Conservation (phyloP, 2,329 filamentous ascomycete genomes). For the Diaporthe sp. region DNA sequence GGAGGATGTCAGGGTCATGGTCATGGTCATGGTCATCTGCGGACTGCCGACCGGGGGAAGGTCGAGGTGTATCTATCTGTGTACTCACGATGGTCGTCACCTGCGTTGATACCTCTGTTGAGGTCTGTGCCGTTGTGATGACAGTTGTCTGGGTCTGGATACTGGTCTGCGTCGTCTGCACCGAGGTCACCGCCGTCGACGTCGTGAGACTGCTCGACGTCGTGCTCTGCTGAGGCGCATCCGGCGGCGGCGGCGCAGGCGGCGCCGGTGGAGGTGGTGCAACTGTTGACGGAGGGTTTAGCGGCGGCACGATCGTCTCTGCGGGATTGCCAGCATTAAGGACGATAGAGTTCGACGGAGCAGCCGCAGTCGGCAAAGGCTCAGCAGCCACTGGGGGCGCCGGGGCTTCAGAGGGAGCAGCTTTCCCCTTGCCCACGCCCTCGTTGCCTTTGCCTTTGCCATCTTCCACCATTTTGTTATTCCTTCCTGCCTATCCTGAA, state of each 20-base stretch:
- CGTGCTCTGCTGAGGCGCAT: background rate
- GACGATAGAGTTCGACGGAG: conserved; percentile 15
- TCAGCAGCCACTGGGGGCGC: conserved; percentile 1
- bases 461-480: conserved; percentile 23
- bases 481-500: conserved; percentile 16
- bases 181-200: conserved; percentile 23
- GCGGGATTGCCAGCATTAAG: conserved; percentile 5
- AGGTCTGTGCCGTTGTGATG: conserved; percentile 14
- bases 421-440: background rate
- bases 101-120: conserved; percentile 7
- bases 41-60: background rate
- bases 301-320: conserved; percentile 26
- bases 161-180: conserved; percentile 19
- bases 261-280: background rate
- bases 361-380: conserved; percentile 14
- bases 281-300: conserved; percentile 30
- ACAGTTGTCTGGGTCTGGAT: conserved; percentile 16
- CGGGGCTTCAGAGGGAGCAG: background rate
- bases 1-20: conserved; percentile 15
- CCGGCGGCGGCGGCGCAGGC: background rate
- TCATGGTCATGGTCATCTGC: conserved; percentile 6
- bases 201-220: conserved; percentile 20
- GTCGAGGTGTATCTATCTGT: background rate
- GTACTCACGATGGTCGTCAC: conserved; percentile 29
- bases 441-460: background rate